phyloP scores from a whole-genome alignment of 768 basidiomycete genomes.

The Trametes elegans region DNA sequence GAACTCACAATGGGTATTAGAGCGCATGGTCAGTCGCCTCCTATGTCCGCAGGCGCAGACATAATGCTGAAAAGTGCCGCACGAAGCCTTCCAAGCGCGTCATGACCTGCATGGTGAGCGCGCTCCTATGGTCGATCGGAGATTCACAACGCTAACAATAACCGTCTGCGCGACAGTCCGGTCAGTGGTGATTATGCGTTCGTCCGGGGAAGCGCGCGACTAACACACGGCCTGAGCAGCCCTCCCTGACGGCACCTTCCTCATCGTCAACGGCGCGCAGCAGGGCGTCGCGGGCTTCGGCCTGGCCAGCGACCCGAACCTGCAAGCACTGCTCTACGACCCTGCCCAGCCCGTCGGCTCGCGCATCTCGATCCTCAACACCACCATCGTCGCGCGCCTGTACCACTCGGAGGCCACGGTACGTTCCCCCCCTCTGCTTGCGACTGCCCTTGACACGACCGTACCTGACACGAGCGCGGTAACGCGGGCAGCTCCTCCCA shows the following conservation, averaged over 20 bases:
- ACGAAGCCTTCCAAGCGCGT: conserved; percentile 62
- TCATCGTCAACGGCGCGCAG: conserved; percentile 74
- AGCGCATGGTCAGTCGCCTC: conserved; percentile 74
- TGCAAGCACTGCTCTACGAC: conserved; percentile 67
- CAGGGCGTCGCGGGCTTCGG: conserved; percentile 76
- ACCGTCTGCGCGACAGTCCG: conserved; percentile 2
- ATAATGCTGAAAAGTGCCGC: too few species aligned
- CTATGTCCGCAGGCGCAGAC: too few species aligned
- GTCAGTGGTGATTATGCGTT: not conserved
- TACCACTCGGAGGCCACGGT: conserved; percentile 75
- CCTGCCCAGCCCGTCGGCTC: conserved; percentile 56
- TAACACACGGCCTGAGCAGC: conserved; percentile 24
- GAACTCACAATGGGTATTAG: conserved; percentile 66
- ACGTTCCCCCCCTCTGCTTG: not conserved
- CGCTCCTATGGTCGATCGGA: not conserved
- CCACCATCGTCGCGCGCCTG: conserved; percentile 69
- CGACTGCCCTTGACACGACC: not conserved
- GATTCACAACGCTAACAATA: not conserved
- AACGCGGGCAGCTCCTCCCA: conserved; percentile 46
- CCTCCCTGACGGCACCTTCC: conserved; percentile 71
- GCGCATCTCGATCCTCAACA: conserved; percentile 64
- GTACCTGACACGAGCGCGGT: not conserved
- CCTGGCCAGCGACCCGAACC: conserved; percentile 60
- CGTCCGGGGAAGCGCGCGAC: not conserved
- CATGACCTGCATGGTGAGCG: conserved; percentile 65